Base-by-base conservation (phyloP, 306 rosid species). In the Ochetophila trinervis region DNA sequence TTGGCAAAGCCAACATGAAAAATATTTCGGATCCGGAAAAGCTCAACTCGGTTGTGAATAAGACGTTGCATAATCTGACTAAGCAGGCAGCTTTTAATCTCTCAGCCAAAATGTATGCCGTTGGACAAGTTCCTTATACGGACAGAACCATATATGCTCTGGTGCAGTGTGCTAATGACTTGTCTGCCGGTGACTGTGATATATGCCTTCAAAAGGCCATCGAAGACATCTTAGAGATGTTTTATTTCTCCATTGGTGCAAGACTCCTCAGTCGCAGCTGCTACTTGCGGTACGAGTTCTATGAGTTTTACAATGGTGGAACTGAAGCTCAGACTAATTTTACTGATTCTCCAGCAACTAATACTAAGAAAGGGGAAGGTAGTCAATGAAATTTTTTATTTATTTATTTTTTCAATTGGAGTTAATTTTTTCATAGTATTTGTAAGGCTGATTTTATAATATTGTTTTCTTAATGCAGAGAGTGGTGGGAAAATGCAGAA, bases 151-250 rank as follows among this genome's bases (percentile, higher is more conserved):
- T 88, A 62, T 85, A 74, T 72, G 87, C 79, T 21, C 66, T 88
- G 6, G 89, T 79, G 22, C 95, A 85, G 81, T 85, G 95, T 55
- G 83, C 86, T 0, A 61, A 35, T 21, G 95, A 88, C 73, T 77
- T 88, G 71, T 72, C 91, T 40, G 60, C 66, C 6, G 55, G 5
- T 37, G 77, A 77, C 49, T 88, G 95, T 63, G 59, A 35, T 23
- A 47, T 4, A 16, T 88, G 95, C 68, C 79, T 88, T 16, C 32
- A 45, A 66, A 77, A 66, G 23, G 88, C 95, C 63, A 77, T 64
- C 0, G 45, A 50, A 16, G 74, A 75, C 18, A 27, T 83, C 70
- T 76, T 74, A 11, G 57, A 32, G 4, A 40, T 60, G 20, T 81
- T 45, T 34, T 74, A 80, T 81, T 69, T 62, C 64, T 83, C 88